These are phyloP conservation scores for Sporisorium scitamineum DNA, from an alignment of 1,284 basidiomycete genomes.

Conservation along the genomic window DNA sequence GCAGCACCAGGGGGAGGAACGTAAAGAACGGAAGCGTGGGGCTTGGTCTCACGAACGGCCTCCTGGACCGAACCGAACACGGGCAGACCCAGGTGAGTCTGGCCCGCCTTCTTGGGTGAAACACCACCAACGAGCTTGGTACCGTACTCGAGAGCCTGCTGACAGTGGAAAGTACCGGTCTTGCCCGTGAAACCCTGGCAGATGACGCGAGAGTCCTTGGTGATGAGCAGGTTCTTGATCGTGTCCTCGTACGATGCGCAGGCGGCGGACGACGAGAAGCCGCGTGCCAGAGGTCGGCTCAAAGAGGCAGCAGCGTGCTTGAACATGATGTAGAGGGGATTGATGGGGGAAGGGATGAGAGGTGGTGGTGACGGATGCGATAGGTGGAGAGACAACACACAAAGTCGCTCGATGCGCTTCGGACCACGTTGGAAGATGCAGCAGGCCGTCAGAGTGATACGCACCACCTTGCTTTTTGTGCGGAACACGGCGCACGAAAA, in stretches of 20 bases:
- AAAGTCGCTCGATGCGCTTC: neutral
- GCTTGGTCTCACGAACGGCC: conserved; percentile 71
- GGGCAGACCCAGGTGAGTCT: conserved; percentile 92
- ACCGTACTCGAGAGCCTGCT: conserved; percentile 92
- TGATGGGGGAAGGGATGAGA: conserved; percentile 10
- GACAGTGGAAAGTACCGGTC: conserved; percentile 97
- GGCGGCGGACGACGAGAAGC: conserved; percentile 54
- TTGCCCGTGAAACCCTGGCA: conserved; percentile 77
- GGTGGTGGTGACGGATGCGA: conserved; percentile 6
- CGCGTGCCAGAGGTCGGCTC: conserved; percentile 36
- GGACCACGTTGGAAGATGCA: conserved; percentile 17
- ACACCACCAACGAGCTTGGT: conserved; percentile 98
- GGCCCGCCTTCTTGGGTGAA: conserved; percentile 96
- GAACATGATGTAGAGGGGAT: conserved; percentile 24
- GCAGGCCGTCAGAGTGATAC: neutral
- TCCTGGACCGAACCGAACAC: conserved; percentile 93
- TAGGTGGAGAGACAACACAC: neutral
- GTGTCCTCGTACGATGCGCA: conserved; percentile 81
- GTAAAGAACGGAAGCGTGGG: conserved; percentile 67
- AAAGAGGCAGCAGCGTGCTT: conserved; percentile 39
- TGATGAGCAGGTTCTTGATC: conserved; percentile 88
- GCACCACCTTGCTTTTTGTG: neutral
- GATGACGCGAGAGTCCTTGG: conserved; percentile 81
- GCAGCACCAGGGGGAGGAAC: conserved; percentile 68
- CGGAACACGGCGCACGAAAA: conserved; percentile 14